phyloP scores from a whole-genome alignment of 75 land plant species.

The Sequoia sempervirens region DNA sequence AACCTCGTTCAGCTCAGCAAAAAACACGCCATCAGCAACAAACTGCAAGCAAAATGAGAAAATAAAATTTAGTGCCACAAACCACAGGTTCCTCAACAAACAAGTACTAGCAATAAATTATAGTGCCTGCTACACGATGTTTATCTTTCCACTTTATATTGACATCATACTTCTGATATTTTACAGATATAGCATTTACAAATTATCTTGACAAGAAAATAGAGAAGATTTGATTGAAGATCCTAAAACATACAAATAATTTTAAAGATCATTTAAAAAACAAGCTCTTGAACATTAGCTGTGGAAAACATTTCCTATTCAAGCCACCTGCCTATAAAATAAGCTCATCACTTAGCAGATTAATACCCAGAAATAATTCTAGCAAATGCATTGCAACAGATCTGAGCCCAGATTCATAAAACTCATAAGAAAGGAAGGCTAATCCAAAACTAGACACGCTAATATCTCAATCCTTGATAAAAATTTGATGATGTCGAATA shows the following conservation, averaged over 20 bases:
- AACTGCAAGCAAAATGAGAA: conserved; percentile 21
- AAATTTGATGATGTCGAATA: not conserved
- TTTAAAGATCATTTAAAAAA: not conserved
- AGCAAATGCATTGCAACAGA: not conserved
- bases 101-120: not conserved
- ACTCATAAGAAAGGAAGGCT: not conserved
- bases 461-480: not conserved
- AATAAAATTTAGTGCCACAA: not conserved
- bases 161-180: not conserved
- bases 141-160: not conserved
- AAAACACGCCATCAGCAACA: conserved; percentile 65
- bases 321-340: not conserved
- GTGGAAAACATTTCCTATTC: not conserved
- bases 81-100: not conserved
- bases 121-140: not conserved
- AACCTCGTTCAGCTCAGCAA: conserved; percentile 58
- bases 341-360: not conserved
- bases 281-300: not conserved
- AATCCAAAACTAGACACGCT: not conserved
- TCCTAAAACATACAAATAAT: not conserved
- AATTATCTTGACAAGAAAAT: not conserved
- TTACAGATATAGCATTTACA: not conserved
- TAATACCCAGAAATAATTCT: not conserved
- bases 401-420: not conserved
- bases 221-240: not conserved